These are phyloP conservation scores for Tillandsia leiboldiana DNA, from an alignment of 176 grass and related monocot genomes.

Conservation along the genomic window DNA sequence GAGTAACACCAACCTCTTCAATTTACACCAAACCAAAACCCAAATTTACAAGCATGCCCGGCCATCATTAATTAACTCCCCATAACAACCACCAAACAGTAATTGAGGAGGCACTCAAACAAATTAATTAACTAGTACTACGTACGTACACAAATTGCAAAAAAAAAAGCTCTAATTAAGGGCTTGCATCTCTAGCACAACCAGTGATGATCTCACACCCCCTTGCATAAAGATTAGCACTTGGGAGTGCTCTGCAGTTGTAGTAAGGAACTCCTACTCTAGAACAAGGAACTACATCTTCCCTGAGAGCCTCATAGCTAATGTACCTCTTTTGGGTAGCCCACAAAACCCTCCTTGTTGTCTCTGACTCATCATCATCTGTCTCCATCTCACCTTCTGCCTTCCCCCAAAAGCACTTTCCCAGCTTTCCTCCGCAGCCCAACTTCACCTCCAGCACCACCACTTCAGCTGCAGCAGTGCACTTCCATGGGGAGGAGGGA, in stretches of 20 bases:
- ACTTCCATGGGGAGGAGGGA: conserved; percentile 15
- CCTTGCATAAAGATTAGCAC: conserved; percentile 61
- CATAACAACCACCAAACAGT: too few species aligned
- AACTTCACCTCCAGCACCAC: conserved; percentile 18
- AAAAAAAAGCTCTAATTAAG: too few species aligned
- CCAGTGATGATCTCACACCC: conserved; percentile 80
- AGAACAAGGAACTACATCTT: conserved; percentile 70
- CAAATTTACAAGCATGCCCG: too few species aligned
- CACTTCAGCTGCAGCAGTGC: conserved; percentile 18
- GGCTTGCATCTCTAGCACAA: conserved; percentile 45
- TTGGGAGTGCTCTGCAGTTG: conserved; percentile 82
- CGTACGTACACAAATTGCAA: too few species aligned
- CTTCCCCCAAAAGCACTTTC: background rate
- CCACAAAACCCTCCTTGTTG: conserved; percentile 39
- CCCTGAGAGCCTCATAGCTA: conserved; percentile 77
- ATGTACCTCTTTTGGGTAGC: conserved; percentile 53
- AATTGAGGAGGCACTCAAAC: too few species aligned
- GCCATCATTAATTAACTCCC: too few species aligned
- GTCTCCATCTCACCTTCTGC: too few species aligned
- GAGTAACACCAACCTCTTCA: too few species aligned
- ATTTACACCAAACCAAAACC: too few species aligned
- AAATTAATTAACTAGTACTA: too few species aligned
- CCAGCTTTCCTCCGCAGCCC: conserved; percentile 13
- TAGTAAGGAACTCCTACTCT: conserved; percentile 83
- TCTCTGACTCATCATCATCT: conserved; percentile 13